phyloP scores from a whole-genome alignment of 1,284 basidiomycete genomes.

The Blastosporella zonata region DNA sequence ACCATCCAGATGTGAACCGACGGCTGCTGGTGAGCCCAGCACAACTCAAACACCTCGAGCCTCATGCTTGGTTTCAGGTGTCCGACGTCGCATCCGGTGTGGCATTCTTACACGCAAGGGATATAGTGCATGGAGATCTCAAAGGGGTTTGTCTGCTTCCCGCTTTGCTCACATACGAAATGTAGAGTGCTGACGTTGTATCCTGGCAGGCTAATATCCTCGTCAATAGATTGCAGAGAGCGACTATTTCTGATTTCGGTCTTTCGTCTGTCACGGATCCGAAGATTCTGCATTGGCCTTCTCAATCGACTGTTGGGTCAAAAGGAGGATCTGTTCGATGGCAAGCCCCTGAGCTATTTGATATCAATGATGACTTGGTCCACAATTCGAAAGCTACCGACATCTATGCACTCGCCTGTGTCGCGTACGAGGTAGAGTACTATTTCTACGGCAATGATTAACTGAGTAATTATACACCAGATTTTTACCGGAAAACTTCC shows the following conservation, averaged over 20 bases:
- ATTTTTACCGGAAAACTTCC: constrained; percentile 14
- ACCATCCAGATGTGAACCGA: constrained; percentile 14
- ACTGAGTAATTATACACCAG: background rate
- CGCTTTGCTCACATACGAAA: background rate
- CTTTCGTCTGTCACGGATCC: background rate
- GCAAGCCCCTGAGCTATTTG: constrained; percentile 21
- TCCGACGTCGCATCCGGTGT: constrained; percentile 18
- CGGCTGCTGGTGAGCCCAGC: constrained; percentile 14
- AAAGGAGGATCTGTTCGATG: background rate
- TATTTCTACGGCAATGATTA: background rate
- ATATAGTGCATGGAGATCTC: constrained; percentile 14
- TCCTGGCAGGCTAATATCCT: background rate
- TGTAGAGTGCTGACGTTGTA: background rate
- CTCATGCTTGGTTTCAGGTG: constrained; percentile 7
- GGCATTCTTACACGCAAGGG: constrained; percentile 14
- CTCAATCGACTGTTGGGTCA: background rate
- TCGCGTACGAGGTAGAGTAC: constrained; percentile 12
- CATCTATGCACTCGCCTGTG: constrained; percentile 19
- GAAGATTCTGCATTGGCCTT: background rate
- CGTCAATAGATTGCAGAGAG: constrained; percentile 1
- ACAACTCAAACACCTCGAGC: background rate
- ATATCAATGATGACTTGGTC: background rate
- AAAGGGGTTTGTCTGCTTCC: constrained; percentile 7
- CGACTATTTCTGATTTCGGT: constrained; percentile 20
- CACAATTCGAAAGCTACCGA: constrained; percentile 14